A percentile compares a stretch with the other conserved stretches of the same genome.
These are phyloP conservation scores for Coleophoma eucalyptorum DNA, from an alignment of 2,329 filamentous ascomycete genomes.

Conservation along the genomic window DNA sequence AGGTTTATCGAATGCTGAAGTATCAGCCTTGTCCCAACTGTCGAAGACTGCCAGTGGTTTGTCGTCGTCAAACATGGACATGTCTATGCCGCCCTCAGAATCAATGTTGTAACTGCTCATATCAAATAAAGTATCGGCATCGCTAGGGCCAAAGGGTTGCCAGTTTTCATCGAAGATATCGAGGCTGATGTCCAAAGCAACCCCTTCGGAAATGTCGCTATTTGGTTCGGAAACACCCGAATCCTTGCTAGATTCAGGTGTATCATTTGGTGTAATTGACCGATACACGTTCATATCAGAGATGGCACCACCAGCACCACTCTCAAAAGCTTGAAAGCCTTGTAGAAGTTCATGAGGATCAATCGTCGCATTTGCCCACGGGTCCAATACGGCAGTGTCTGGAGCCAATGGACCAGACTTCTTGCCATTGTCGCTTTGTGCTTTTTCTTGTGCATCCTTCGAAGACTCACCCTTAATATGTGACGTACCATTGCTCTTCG, in stretches of 20 bases:
- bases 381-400: constrained; percentile 13
- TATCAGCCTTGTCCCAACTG: constrained; percentile 44
- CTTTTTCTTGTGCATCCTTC: constrained; percentile 13
- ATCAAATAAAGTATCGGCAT: constrained; percentile 39
- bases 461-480: constrained; percentile 11
- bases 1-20: constrained; percentile 45
- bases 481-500: constrained; percentile 26
- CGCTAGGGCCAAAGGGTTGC: constrained; percentile 37
- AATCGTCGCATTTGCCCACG: constrained; percentile 43
- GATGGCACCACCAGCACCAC: constrained; percentile 42
- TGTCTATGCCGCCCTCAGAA: constrained; percentile 23
- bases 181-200: constrained; percentile 48
- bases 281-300: constrained; percentile 51
- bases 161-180: constrained; percentile 34
- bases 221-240: constrained; percentile 52
- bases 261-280: constrained; percentile 57
- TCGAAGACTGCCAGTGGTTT: constrained; percentile 20
- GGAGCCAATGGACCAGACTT: constrained; percentile 23
- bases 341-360: constrained; percentile 49
- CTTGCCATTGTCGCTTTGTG: constrained; percentile 20
- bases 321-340: constrained; percentile 35
- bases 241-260: constrained; percentile 61
- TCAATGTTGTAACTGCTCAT: constrained; percentile 32
- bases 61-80: constrained; percentile 23
- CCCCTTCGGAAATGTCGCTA: constrained; percentile 56